Percentiles rank a stretch among this genome's conserved stretches.
Conservation (phyloP, 2,329 filamentous ascomycete genomes). For the Colletotrichum somersetense region DNA sequence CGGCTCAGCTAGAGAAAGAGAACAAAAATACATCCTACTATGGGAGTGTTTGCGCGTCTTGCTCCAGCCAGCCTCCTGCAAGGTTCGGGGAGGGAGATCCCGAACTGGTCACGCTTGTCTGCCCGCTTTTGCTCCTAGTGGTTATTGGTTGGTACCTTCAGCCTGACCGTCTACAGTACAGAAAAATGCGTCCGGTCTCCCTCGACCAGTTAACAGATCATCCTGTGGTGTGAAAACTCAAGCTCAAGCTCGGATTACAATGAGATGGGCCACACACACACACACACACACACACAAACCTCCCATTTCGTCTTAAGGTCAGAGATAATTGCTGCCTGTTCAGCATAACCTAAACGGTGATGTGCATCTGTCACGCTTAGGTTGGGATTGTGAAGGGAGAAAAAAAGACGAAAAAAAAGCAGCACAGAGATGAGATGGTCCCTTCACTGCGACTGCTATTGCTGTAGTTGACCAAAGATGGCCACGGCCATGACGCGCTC, state of each 20-base stretch:
- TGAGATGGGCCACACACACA: background rate
- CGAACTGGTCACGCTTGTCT: slow-evolving; percentile 6
- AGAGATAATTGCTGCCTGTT: background rate
- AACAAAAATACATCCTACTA: background rate
- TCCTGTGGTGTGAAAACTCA: background rate
- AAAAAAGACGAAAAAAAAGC: background rate
- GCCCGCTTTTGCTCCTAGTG: background rate
- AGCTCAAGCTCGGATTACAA: background rate
- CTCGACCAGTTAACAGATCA: background rate
- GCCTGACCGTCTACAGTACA: too few species aligned
- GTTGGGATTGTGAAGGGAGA: background rate
- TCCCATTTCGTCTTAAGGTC: slow-evolving; percentile 11
- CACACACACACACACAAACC: background rate
- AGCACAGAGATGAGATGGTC: background rate
- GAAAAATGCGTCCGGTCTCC: too few species aligned
- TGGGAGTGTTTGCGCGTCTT: slow-evolving; percentile 9
- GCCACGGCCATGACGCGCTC: background rate
- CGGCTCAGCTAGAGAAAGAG: slow-evolving; percentile 2
- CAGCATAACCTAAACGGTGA: background rate
- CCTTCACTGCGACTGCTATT: background rate
- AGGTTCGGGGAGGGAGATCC: slow-evolving; percentile 22
- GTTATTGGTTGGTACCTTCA: too few species aligned
- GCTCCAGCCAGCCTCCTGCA: slow-evolving; percentile 4
- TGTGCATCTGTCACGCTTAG: background rate
- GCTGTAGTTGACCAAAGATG: background rate